Evolutionary conservation across 225 moss, liverwort and hornwort species (phyloP), one percentile per base, ranked within the genome.

Genomic region (Anthoceros angustus): DNA sequence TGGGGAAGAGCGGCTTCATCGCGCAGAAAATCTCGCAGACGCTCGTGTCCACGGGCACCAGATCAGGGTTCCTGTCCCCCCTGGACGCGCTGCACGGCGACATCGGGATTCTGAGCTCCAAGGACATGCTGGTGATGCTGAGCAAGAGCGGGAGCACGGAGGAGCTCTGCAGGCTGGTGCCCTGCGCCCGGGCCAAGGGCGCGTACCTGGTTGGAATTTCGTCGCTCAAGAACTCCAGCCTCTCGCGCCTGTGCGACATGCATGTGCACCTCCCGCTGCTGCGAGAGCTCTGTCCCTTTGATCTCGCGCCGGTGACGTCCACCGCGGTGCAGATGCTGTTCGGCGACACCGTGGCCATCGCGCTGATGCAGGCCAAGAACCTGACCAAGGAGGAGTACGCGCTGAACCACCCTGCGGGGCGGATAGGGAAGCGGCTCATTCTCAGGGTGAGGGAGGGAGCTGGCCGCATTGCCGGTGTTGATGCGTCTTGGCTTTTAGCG

Each of bases 1-100:
- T 84, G 39, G 80, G 84, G n/a, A 84, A 84, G 70, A 84, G 84
- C 55, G 84, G 84, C 5, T 69, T 80, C 39, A 72, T 84, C n/a
- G 84, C 84, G 10, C 84, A 80, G 49, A 84, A 84, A 70, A 74
- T 80, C 25, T 74, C 75, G 7, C 84, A 84, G 69, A 84, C 84
- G 6, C 25, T 75, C 12, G 72, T 80, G 3, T 84, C 84, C 11
- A 84, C 84, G 16, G 80, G 84, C 3, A 84, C 76, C 0, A 85
- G 69, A 62, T 82, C 82, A 7, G 80, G 72, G n/a, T 85, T 85
- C 50, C 69, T 85, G 7, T 82, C 79, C 0, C 85, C 85, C 2
- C 82, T 82, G 0, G 80, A 85, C 42, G 82, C 85, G 7, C 77
- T 85, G 2, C 85, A 85, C 42, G 80, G 80, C 4, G 85, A 82